phyloP scores from a whole-genome alignment of 2,329 filamentous ascomycete genomes.

The Sphaceloma murrayae region DNA sequence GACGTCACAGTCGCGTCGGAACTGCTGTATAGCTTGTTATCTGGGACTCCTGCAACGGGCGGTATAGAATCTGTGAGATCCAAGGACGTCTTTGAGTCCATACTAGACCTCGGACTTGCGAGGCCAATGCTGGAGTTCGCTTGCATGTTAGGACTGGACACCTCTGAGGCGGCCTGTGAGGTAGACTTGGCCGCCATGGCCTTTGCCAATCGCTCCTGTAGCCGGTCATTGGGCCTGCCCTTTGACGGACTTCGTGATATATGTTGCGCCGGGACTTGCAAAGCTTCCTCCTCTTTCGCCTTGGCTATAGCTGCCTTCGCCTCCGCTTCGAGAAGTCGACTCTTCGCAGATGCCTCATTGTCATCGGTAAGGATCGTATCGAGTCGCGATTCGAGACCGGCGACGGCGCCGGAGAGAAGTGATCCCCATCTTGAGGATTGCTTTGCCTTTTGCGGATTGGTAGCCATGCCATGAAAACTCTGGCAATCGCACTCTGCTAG shows the following conservation, averaged over 20 bases:
- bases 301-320: slow-evolving; percentile 16
- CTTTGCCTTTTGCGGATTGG: slow-evolving; percentile 18
- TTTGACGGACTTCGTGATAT: slow-evolving; percentile 55
- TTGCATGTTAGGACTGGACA: slow-evolving; percentile 24
- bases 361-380: slow-evolving; percentile 86
- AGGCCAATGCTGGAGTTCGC: slow-evolving; percentile 43
- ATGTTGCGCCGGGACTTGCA: slow-evolving; percentile 15
- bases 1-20: neutral
- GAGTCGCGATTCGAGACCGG: slow-evolving; percentile 83
- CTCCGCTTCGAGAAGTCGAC: slow-evolving; percentile 29
- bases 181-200: slow-evolving; percentile 67
- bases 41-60: slow-evolving; percentile 19
- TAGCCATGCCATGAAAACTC: slow-evolving; percentile 13
- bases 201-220: slow-evolving; percentile 82
- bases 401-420: slow-evolving; percentile 81
- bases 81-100: slow-evolving; percentile 34
- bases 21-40: too few relatives aligned
- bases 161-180: slow-evolving; percentile 41
- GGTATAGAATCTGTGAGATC: too few relatives aligned
- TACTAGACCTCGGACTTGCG: slow-evolving; percentile 37
- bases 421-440: slow-evolving; percentile 31
- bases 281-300: slow-evolving; percentile 8
- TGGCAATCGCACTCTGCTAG: slow-evolving; percentile 1
- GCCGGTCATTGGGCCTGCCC: slow-evolving; percentile 62
- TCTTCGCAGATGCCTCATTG: slow-evolving; percentile 43